Evolutionary conservation across 768 basidiomycete genomes (phyloP).

Genomic region (Psilocybe sp.): DNA sequence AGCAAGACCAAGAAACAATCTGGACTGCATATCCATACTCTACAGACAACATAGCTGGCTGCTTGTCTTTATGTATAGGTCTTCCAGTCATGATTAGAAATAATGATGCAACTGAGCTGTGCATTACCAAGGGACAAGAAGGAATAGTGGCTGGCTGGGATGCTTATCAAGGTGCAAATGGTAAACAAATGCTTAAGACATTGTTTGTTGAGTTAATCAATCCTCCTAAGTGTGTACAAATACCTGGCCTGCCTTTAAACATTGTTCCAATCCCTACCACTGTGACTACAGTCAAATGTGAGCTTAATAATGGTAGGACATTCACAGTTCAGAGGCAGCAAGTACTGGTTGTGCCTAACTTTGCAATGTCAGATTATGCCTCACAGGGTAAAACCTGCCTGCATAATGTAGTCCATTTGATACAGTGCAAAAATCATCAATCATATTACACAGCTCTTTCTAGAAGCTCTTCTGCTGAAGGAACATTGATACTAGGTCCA

Average conservation of each 20-base stretch:
- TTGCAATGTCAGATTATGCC: slow-evolving; percentile 28
- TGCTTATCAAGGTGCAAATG: slow-evolving; percentile 7
- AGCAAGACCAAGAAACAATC: neutral
- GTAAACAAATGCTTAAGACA: slow-evolving; percentile 21
- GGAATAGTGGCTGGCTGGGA: slow-evolving; percentile 29
- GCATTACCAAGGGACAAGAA: slow-evolving; percentile 34
- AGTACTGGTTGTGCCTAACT: slow-evolving; percentile 24
- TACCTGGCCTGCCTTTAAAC: slow-evolving; percentile 26
- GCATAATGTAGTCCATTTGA: slow-evolving; percentile 23
- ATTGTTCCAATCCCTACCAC: slow-evolving; percentile 25
- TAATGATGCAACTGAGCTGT: slow-evolving; percentile 29
- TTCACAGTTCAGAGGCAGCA: slow-evolving; percentile 16
- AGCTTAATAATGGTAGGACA: slow-evolving; percentile 10
- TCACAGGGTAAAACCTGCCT: slow-evolving; percentile 22
- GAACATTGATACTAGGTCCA: slow-evolving; percentile 24
- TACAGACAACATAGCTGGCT: slow-evolving; percentile 20
- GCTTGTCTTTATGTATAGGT: slow-evolving; percentile 26
- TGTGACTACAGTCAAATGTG: slow-evolving; percentile 2
- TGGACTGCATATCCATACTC: slow-evolving; percentile 8
- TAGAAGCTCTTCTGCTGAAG: slow-evolving; percentile 21
- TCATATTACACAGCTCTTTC: slow-evolving; percentile 26
- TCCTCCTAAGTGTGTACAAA: slow-evolving; percentile 19
- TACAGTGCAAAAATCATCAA: slow-evolving; percentile 12
- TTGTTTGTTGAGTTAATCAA: slow-evolving; percentile 26
- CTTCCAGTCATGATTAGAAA: slow-evolving; percentile 30